A percentile compares a stretch with the other conserved stretches of the same genome.
Evolutionary conservation across 257 asterid species (phyloP).

Genomic region (Nicotiana paniculata): DNA sequence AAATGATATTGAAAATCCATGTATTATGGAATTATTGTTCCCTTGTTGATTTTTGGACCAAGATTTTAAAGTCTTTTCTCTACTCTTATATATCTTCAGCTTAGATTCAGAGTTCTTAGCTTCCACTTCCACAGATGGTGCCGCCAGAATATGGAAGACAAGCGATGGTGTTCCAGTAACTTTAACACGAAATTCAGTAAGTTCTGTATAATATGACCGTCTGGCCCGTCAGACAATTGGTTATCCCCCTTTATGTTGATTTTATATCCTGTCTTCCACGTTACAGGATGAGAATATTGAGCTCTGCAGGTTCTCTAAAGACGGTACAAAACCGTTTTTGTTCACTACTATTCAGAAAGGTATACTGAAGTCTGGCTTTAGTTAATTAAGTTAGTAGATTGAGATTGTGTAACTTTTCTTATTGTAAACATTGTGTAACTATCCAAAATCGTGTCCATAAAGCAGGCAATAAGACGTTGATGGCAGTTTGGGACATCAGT

Average conservation of each 20-base stretch:
- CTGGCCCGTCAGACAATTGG: not conserved
- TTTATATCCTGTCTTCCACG: constrained; percentile 8
- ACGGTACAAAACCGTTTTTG: constrained; percentile 92
- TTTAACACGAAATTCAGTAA: constrained; percentile 67
- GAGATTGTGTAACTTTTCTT: not conserved
- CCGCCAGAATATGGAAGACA: constrained; percentile 91
- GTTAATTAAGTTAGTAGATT: not conserved
- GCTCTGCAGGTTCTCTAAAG: constrained; percentile 89
- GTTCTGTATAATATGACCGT: constrained; percentile 16
- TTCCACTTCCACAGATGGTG: constrained; percentile 89
- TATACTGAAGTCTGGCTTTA: constrained; percentile 11
- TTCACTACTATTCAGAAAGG: constrained; percentile 82
- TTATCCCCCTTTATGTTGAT: constrained; percentile 1
- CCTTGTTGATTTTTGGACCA: not conserved
- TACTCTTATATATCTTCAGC: constrained; percentile 28
- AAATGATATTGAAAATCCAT: not conserved
- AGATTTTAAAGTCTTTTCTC: not conserved
- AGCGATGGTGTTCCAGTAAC: constrained; percentile 76
- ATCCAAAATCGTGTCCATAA: constrained; percentile 7
- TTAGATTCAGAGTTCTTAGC: constrained; percentile 93
- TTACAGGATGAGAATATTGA: constrained; percentile 86
- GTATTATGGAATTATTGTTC: not conserved
- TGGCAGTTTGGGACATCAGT: constrained; percentile 85
- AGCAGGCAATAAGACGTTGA: constrained; percentile 71
- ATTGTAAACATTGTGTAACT: constrained; percentile 16